Base-by-base conservation (phyloP, 371 early-diverging fungal genomes). In the Smittium mucronatum region DNA sequence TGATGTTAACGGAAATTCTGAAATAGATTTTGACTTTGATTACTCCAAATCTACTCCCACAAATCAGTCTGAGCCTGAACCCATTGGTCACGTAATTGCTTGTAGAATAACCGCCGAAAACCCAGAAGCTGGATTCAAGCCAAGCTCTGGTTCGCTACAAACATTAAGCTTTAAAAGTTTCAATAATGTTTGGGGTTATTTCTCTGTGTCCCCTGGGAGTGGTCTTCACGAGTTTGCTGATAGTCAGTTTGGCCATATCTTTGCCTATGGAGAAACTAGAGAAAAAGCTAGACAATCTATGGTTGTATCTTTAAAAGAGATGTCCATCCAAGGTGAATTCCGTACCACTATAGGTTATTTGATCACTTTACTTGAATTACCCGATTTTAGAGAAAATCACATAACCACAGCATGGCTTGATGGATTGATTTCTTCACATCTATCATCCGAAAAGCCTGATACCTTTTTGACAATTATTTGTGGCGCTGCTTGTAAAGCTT, bases 51-150 rank as follows among this genome's bases (percentile, higher is more conserved):
- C 93, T 8, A 76, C 81, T 68, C 81, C 15, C 30, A 33, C 89
- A 72, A 90, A 86, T 58, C 90, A 90, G 78, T 92, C 94, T 75
- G 90, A 91, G 73, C 95, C 96, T n/a, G 80, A 84, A 2, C 91
- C 97, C 65, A 92, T 90, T 80, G 96, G 98, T 59, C 98, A 98
- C 79, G 99, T 98, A 72, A 94, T 98, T 74, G 98, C 96, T 26
- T 90, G 92, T 71, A 91, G 99, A 79, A 97, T 99, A 75, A 97
- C 97, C 5, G 99, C 99, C n/a, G 99, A 99, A 81, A 97, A 97
- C 79, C 97, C 98, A 33, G 95, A 97, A 77, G 97, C 95, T 59
- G 96, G 95, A 25, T 98, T 99, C 86, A 93, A 94, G 81, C 99
- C 99, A 58, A 91, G 91, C 71, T 88, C 89, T 65, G 99, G 99